These are phyloP conservation scores for Chloranthus sessilifolius DNA, from an alignment of 164 flowering plant species.

Conservation along the genomic window DNA sequence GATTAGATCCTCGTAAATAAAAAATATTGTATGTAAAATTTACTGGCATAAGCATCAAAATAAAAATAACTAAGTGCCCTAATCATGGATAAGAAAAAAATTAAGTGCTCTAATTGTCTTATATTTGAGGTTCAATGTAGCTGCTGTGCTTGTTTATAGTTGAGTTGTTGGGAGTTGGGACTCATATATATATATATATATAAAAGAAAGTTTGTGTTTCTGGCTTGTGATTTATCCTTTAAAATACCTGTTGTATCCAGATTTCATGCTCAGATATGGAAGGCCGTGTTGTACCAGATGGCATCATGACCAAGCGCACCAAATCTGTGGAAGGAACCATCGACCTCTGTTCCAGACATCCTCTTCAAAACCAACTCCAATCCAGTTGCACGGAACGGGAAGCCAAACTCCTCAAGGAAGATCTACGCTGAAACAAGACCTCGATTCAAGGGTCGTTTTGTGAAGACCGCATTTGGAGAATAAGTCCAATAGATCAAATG, in stretches of 20 bases:
- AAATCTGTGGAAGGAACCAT: slow-evolving; percentile 59
- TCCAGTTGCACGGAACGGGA: slow-evolving; percentile 66
- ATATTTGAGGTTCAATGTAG: too few species aligned
- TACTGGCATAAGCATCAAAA: too few species aligned
- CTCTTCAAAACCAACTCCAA: slow-evolving; percentile 41
- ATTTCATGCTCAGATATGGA: slow-evolving; percentile 53
- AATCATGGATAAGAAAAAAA: too few species aligned
- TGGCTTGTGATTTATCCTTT: neutral
- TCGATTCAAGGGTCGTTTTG: slow-evolving; percentile 85
- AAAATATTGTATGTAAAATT: too few species aligned
- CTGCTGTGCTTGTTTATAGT: too few species aligned
- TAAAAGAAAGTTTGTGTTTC: too few species aligned
- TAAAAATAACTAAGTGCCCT: too few species aligned
- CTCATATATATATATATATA: too few species aligned
- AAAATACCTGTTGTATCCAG: slow-evolving; percentile 9
- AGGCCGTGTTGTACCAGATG: slow-evolving; percentile 65
- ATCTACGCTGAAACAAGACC: slow-evolving; percentile 94
- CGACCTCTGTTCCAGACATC: slow-evolving; percentile 55
- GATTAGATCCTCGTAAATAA: too few species aligned
- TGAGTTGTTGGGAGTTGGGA: too few species aligned
- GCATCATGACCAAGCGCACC: slow-evolving; percentile 38
- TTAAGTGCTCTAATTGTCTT: too few species aligned
- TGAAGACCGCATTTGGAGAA: too few species aligned
- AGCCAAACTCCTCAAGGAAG: slow-evolving; percentile 85
- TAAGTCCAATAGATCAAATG: slow-evolving; percentile 66